phyloP scores from a whole-genome alignment of 1,284 basidiomycete species.

The Ustilago trichophora region DNA sequence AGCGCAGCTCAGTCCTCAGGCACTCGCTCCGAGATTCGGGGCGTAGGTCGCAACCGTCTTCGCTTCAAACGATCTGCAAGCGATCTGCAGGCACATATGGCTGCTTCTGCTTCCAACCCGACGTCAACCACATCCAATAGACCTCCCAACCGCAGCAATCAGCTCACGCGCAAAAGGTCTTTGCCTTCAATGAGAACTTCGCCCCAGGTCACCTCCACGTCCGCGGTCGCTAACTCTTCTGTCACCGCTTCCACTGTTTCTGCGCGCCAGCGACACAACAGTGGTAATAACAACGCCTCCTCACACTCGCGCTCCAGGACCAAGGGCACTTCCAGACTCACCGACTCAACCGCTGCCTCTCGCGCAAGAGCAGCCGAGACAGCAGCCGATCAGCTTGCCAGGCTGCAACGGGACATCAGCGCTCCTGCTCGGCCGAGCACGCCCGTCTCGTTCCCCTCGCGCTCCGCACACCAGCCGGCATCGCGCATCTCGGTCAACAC shows the following conservation, averaged over 20 bases:
- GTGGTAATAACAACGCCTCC: conserved; percentile 13
- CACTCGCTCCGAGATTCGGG: conserved; percentile 20
- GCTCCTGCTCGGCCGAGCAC: conserved; percentile 43
- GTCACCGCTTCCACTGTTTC: conserved; percentile 1
- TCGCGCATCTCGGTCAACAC: conserved; percentile 35
- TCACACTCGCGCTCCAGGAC: conserved; percentile 12
- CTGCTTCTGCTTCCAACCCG: neutral
- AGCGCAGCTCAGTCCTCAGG: neutral
- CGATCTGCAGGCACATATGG: conserved; percentile 28
- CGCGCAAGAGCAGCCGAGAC: conserved; percentile 52
- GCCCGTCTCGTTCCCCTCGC: conserved; percentile 16
- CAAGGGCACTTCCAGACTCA: conserved; percentile 26
- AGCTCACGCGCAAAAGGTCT: conserved; percentile 33
- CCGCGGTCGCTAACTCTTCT: neutral
- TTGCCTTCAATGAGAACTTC: conserved; percentile 28
- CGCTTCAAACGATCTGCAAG: conserved; percentile 42
- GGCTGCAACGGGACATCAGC: conserved; percentile 18
- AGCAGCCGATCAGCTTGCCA: conserved; percentile 32
- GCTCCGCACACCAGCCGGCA: conserved; percentile 12
- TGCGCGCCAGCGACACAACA: conserved; percentile 30
- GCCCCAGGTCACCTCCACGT: conserved; percentile 8
- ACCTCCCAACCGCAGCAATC: conserved; percentile 14
- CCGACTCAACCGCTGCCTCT: conserved; percentile 49
- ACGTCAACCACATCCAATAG: conserved; percentile 5
- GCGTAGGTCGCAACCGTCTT: conserved; percentile 18